Evolutionary conservation across 2,329 filamentous ascomycete genomes (phyloP).

Genomic region (Botrytis cinerea): DNA sequence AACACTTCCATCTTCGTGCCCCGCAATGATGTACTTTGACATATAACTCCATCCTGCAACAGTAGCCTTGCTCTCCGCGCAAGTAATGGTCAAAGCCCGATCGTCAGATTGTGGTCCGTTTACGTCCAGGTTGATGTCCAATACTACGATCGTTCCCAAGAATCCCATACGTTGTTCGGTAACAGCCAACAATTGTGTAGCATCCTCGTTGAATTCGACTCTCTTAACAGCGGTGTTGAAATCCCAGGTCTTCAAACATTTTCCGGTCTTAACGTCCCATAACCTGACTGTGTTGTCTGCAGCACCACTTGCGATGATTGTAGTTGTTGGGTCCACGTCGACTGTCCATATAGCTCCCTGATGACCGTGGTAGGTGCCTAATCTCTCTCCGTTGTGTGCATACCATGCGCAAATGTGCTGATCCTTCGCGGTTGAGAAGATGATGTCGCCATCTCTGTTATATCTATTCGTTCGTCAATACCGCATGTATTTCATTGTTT

Average conservation of each 20-base stretch:
- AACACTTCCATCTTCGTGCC: constrained; percentile 93
- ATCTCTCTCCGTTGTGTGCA: constrained; percentile 94
- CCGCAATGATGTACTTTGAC: constrained; percentile 93
- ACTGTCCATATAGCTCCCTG: constrained; percentile 98
- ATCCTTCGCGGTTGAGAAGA: constrained; percentile 95
- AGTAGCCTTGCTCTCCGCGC: constrained; percentile 94
- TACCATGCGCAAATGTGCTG: constrained; percentile 97
- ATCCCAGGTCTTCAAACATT: constrained; percentile 95
- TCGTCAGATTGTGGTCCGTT: constrained; percentile 83
- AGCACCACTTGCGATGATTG: constrained; percentile 89
- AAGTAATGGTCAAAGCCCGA: constrained; percentile 82
- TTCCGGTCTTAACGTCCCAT: constrained; percentile 93
- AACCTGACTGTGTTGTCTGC: constrained; percentile 98
- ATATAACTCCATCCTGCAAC: constrained; percentile 96
- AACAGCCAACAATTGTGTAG: constrained; percentile 84
- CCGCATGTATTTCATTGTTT: constrained; percentile 23
- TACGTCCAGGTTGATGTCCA: constrained; percentile 83
- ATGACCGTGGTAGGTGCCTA: constrained; percentile 96
- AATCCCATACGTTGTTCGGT: constrained; percentile 99
- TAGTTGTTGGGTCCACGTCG: constrained; percentile 89
- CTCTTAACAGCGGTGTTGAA: constrained; percentile 97
- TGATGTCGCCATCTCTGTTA: constrained; percentile 92
- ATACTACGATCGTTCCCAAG: constrained; percentile 88
- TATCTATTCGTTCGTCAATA: constrained; percentile 55
- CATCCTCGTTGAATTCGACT: constrained; percentile 96